A percentile compares a stretch with the other conserved stretches of the same genome.
Conservation (phyloP, 2,329 filamentous ascomycete species). For the Ascochyta pisi region DNA sequence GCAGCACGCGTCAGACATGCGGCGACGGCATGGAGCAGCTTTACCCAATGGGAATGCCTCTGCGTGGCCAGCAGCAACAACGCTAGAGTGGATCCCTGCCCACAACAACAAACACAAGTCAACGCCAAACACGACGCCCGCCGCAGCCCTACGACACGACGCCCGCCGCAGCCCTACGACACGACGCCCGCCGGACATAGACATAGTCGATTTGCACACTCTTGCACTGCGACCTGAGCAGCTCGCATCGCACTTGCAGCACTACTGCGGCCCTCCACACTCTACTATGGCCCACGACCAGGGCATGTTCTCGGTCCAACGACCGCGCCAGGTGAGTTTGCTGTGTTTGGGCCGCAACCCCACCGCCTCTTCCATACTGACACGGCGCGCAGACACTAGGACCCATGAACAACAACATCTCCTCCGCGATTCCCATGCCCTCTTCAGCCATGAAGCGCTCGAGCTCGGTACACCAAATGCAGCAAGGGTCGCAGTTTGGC, state of each 20-base stretch:
- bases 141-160: constrained; percentile 17
- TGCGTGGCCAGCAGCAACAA: constrained; percentile 25
- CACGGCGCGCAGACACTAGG: constrained; percentile 74
- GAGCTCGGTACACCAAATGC: constrained; percentile 74
- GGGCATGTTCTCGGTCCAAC: constrained; percentile 88
- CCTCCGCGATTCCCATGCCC: constrained; percentile 79
- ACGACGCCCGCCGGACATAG: background rate
- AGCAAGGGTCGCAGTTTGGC: constrained; percentile 60
- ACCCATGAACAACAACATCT: constrained; percentile 78
- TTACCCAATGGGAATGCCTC: constrained; percentile 12
- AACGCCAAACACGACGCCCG: constrained; percentile 20
- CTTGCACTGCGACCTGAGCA: background rate
- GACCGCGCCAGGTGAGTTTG: constrained; percentile 80
- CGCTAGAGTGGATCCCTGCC: constrained; percentile 25
- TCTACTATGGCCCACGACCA: constrained; percentile 45
- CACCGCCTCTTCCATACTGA: constrained; percentile 23
- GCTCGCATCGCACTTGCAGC: background rate
- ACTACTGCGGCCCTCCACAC: background rate
- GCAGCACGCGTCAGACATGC: constrained; percentile 2
- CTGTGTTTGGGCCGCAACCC: constrained; percentile 7
- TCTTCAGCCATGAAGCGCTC: constrained; percentile 93
- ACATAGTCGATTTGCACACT: background rate
- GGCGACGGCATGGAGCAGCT: background rate
- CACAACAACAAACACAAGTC: constrained; percentile 43
- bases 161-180: constrained; percentile 19